Base-by-base conservation (phyloP, 257 asterid genomes). In the Haberlea rhodopensis region DNA sequence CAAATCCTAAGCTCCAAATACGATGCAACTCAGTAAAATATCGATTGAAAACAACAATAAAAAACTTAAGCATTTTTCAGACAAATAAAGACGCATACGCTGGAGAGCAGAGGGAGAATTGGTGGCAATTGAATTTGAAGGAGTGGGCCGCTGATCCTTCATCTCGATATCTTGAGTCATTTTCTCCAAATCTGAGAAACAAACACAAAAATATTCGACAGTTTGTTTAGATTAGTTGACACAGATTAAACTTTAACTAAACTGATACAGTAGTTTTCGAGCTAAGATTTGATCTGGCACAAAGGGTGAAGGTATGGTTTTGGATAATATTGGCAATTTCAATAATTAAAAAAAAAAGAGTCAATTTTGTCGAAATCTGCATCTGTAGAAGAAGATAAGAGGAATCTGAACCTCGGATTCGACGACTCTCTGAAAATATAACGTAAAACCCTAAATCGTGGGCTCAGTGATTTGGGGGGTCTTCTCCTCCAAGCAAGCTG, bases 91-190 rank as follows among this genome's bases (percentile, higher is more conserved):
- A 71, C 4, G 70, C 80, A 67, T 58, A 94, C 96, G 75, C 76
- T 82, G 90, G 27, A 90, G 76, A 71, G 75, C 75, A 6, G 95
- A 66, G n/a, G 89, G 87, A 32, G 77, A 67, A 49, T 79, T 28
- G 11, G 86, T 28, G 57, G 83, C 15, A 29, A 75, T 32, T 53
- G 89, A 62, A 71, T 80, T 64, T 59, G 92, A 80, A 18, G 85
- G 78, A 45, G 83, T 76, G 2, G 79, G 75, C 28, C 68, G 81
- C 74, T 94, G 89, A 78, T 87, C 95, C 76, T 86, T 83, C 96
- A 90, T 90, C 85, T 94, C 97, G 68, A 86, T 81, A 63, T 90
- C 99, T 80, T 84, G 89, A 73, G 91, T 86, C 97, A 87, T 87
- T 68, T 77, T 78, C 48, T 72, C 23, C 71, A 70, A 65, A 78